A percentile compares a stretch with the other conserved stretches of the same genome.
phyloP scores from a whole-genome alignment of 495 filamentous ascomycete genomes.

The Poronia punctata region DNA sequence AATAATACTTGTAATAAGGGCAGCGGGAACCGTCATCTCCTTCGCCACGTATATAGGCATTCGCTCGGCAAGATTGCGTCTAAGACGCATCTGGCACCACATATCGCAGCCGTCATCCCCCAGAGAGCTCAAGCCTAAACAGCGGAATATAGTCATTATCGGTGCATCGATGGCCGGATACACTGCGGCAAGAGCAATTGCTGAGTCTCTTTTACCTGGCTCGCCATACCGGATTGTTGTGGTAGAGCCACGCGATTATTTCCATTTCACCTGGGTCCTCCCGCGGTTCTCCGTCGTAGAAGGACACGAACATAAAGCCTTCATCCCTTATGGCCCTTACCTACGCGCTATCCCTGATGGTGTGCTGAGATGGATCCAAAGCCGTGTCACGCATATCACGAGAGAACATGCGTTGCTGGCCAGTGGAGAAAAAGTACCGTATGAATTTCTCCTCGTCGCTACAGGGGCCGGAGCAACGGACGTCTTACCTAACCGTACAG shows the following conservation, averaged over 20 bases:
- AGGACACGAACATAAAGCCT: conserved; percentile 39
- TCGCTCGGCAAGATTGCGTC: conserved; percentile 16
- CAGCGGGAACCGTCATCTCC: conserved; percentile 8
- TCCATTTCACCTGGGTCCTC: conserved; percentile 52
- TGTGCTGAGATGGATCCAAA: conserved; percentile 30
- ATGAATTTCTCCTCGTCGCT: conserved; percentile 50
- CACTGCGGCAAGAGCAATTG: conserved; percentile 37
- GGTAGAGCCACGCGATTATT: conserved; percentile 52
- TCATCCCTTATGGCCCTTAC: conserved; percentile 41
- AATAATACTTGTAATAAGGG: conserved; percentile 12
- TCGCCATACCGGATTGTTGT: conserved; percentile 43
- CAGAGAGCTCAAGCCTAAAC: conserved; percentile 10
- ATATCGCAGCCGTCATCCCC: conserved; percentile 12
- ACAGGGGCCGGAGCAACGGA: conserved; percentile 46
- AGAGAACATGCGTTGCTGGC: conserved; percentile 19
- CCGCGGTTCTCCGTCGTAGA: conserved; percentile 41
- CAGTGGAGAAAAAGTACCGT: conserved; percentile 35
- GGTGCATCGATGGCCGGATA: conserved; percentile 52
- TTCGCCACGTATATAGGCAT: conserved; percentile 14
- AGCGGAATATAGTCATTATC: conserved; percentile 45
- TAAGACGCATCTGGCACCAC: conserved; percentile 12
- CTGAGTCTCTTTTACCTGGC: conserved; percentile 38
- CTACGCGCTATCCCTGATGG: conserved; percentile 19
- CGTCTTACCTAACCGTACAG: conserved; percentile 46
- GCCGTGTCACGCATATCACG: conserved; percentile 20